Evolutionary conservation across 2,329 filamentous ascomycete species (phyloP), one percentile per base, ranked within the genome.

Genomic region (Cryphonectria naterciae): DNA sequence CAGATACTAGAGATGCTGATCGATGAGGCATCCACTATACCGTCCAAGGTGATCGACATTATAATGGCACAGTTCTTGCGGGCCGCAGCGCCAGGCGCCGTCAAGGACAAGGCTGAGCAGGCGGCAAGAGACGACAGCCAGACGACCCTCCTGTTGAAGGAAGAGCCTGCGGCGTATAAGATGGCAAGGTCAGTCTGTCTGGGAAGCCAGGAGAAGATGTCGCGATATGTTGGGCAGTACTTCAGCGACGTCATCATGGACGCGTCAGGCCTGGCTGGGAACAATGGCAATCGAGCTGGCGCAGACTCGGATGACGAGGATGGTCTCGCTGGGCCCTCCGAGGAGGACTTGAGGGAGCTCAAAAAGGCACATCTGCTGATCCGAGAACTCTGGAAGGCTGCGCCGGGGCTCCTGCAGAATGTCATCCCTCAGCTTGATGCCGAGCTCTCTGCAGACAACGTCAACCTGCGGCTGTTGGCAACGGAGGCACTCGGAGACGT

Each of bases 201-300:
- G 77, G 88, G 88, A 25, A 97, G 91, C 75, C 90, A 93, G 0
- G 95, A 98, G 75, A 97, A 97, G 81, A 98, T 99, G 95, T 92
- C 94, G 1, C 92, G 94, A 73, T 94, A 97, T 75, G 92, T 98
- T 69, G 95, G 94, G 75, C 94, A 97, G 77, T 99, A 98, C 80
- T 99, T 99, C 80, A 97, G 94, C 81, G 94, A 97, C 70, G 94
- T 98, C 67, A 97, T 99, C 70, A 90, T 98, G 73, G 94, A 98
- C 78, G 93, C 94, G 4, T 94, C 91, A 52, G 88, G 84, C 17
- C 86, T 88, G 62, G 84, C 83, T 28, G 83, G 83, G 13, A 85
- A 84, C 68, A 91, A 89, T 73, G 88, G 87, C 5, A 84, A 86
- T 69, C 87, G 87, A 72, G 87, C 86, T 54, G 84, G 85, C 25